Conservation (phyloP, 768 basidiomycete species). For the Lepiota venenata region DNA sequence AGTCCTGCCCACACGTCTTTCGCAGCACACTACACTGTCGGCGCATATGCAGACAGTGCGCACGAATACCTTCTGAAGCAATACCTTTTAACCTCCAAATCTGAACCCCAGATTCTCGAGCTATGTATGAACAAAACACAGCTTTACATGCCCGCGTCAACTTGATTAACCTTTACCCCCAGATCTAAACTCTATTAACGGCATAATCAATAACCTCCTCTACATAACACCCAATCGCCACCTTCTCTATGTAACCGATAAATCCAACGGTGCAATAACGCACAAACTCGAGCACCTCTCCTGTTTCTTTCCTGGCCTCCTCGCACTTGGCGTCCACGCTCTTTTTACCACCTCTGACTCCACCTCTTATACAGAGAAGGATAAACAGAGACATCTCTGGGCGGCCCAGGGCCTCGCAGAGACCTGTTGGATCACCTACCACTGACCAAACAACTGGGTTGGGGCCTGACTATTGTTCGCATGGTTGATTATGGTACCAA, state of each 20-base stretch:
- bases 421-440: slow-evolving; percentile 65
- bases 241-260: slow-evolving; percentile 64
- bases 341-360: slow-evolving; percentile 23
- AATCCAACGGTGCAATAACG: slow-evolving; percentile 26
- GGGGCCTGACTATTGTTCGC: slow-evolving; percentile 53
- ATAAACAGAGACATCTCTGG: slow-evolving; percentile 55
- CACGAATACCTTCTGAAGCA: slow-evolving; percentile 71
- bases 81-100: slow-evolving; percentile 45
- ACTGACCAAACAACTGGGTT: slow-evolving; percentile 63
- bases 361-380: slow-evolving; percentile 24
- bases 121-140: slow-evolving; percentile 42
- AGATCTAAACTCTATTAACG: slow-evolving; percentile 51
- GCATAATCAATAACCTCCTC: slow-evolving; percentile 54
- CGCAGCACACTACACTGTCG: slow-evolving; percentile 46
- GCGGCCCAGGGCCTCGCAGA: slow-evolving; percentile 70
- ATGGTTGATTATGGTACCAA: slow-evolving; percentile 26
- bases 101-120: slow-evolving; percentile 40
- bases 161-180: background rate
- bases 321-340: slow-evolving; percentile 58
- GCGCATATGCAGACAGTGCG: slow-evolving; percentile 58
- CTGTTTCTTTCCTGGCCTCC: slow-evolving; percentile 65
- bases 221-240: slow-evolving; percentile 53
- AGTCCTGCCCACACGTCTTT: background rate
- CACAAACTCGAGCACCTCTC: slow-evolving; percentile 63
- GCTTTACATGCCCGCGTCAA: background rate